A percentile compares a stretch with the other conserved stretches of the same genome.
phyloP scores from a whole-genome alignment of 805 yeast genomes.

The Barnettozyma sp. region DNA sequence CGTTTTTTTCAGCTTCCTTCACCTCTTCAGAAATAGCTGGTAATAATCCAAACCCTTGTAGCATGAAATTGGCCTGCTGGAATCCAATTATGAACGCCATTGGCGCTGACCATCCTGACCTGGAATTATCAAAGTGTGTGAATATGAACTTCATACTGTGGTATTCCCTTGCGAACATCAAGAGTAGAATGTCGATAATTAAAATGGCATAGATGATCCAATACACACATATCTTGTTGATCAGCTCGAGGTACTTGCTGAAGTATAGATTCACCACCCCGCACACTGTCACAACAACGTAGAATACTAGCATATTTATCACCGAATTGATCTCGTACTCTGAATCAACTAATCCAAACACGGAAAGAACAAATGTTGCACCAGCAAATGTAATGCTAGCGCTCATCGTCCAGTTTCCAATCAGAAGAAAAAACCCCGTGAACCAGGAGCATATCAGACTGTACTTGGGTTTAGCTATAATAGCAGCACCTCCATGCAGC shows the following conservation, averaged over 20 bases:
- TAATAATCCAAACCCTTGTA: constrained; percentile 78
- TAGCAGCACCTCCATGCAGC: constrained; percentile 70
- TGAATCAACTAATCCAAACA: constrained; percentile 54
- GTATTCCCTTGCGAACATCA: constrained; percentile 49
- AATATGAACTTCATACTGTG: constrained; percentile 54
- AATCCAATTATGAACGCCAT: constrained; percentile 72
- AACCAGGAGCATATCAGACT: constrained; percentile 63
- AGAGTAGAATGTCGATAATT: constrained; percentile 55
- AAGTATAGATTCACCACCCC: constrained; percentile 59
- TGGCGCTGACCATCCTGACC: constrained; percentile 71
- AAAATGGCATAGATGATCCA: constrained; percentile 72
- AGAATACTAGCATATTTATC: constrained; percentile 50
- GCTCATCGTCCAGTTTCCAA: constrained; percentile 76
- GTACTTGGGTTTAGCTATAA: constrained; percentile 51
- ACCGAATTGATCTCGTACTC: constrained; percentile 52
- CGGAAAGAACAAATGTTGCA: constrained; percentile 61
- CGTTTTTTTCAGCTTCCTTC: constrained; percentile 60
- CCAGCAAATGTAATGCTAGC: constrained; percentile 71
- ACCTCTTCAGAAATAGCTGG: constrained; percentile 83
- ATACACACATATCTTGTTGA: constrained; percentile 61
- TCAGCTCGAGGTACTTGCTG: constrained; percentile 51
- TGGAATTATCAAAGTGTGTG: constrained; percentile 59
- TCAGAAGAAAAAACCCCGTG: constrained; percentile 67
- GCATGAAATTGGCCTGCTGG: constrained; percentile 70
- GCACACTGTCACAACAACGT: constrained; percentile 47